Percentiles rank a stretch among this genome's conserved stretches.
Evolutionary conservation across 2,329 filamentous ascomycete species (phyloP).

Genomic region (Botrytis byssoidea): DNA sequence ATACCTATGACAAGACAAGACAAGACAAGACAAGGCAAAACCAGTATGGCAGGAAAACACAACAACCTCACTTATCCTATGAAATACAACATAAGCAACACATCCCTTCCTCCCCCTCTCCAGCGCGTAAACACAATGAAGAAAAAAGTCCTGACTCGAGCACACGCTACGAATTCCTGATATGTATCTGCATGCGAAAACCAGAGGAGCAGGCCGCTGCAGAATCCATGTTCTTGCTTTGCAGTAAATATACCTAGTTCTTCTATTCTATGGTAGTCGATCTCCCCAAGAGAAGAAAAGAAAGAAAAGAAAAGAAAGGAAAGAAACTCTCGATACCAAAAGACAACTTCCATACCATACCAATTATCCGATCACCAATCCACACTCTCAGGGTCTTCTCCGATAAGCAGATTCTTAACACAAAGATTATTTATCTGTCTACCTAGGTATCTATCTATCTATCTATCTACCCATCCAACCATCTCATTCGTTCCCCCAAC

Average conservation of each 20-base stretch:
- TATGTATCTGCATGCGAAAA: not conserved
- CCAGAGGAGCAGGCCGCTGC: not conserved
- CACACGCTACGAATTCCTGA: not conserved
- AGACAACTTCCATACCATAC: not conserved
- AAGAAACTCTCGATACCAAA: too few relatives aligned
- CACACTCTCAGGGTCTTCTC: not conserved
- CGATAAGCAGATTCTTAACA: not conserved
- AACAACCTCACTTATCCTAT: not conserved
- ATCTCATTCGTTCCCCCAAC: not conserved
- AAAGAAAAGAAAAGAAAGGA: not conserved
- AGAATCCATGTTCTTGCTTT: not conserved
- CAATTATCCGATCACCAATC: not conserved
- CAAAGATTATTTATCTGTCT: not conserved
- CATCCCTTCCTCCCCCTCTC: not conserved
- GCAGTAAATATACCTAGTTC: not conserved
- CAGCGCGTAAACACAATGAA: rapidly evolving
- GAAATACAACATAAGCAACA: not conserved
- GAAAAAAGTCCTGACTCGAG: not conserved
- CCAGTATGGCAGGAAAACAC: too few relatives aligned
- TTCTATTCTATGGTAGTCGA: too few relatives aligned
- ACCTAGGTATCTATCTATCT: too few relatives aligned
- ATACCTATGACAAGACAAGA: too few relatives aligned
- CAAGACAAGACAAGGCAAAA: too few relatives aligned
- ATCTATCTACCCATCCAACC: not conserved
- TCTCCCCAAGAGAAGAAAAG: not conserved